Conservation (phyloP, 192 early-diverging fungal species). For the Pilobolus umbonatus region DNA sequence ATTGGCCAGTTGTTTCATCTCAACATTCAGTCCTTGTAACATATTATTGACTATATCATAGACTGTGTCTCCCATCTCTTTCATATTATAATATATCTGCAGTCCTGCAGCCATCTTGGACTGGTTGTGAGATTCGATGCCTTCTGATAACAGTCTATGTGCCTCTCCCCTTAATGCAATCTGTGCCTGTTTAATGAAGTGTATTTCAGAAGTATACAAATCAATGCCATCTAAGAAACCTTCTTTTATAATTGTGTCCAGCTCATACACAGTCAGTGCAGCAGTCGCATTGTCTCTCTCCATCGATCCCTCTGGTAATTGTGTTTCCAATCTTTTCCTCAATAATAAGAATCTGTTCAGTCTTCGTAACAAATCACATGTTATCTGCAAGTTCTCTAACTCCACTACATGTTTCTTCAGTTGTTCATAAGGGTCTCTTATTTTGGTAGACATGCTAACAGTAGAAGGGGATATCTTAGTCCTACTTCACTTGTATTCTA, state of each 20-base stretch:
- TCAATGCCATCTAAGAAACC: constrained; percentile 62
- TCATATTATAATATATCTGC: constrained; percentile 50
- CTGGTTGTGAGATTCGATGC: constrained; percentile 42
- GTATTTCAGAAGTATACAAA: constrained; percentile 52
- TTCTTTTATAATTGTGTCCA: constrained; percentile 53
- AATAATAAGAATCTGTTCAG: constrained; percentile 60
- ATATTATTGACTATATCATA: constrained; percentile 34
- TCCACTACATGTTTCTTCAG: constrained; percentile 58
- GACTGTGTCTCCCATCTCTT: constrained; percentile 40
- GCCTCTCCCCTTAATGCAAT: constrained; percentile 43
- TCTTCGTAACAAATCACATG: constrained; percentile 55
- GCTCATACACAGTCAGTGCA: constrained; percentile 54
- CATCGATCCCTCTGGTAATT: constrained; percentile 36
- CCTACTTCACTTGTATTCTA: not conserved
- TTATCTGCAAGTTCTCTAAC: constrained; percentile 56
- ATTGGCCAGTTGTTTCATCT: constrained; percentile 47
- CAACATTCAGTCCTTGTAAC: constrained; percentile 31
- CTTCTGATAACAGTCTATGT: constrained; percentile 44
- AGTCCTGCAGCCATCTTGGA: constrained; percentile 47
- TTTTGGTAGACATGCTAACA: constrained; percentile 51
- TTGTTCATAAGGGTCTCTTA: constrained; percentile 55
- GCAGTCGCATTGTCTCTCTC: constrained; percentile 49
- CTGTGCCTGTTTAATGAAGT: constrained; percentile 40
- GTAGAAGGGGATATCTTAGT: not conserved
- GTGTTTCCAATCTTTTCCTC: constrained; percentile 50